Evolutionary conservation across 1,284 basidiomycete genomes (phyloP).

Genomic region (Xerocomus nothofagi): DNA sequence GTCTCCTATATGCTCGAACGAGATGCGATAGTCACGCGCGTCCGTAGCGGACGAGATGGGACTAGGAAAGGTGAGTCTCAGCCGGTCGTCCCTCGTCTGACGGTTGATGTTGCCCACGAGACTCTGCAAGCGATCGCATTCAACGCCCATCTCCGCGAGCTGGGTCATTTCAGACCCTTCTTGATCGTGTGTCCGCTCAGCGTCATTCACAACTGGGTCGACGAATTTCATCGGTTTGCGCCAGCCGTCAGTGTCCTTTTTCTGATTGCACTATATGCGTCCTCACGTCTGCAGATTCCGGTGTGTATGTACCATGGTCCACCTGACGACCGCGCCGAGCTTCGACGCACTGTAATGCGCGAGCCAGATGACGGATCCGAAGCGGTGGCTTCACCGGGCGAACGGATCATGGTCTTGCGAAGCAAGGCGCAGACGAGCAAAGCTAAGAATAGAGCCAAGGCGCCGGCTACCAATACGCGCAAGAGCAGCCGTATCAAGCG

Average conservation of each 20-base stretch:
- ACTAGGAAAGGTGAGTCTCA: constrained; percentile 67
- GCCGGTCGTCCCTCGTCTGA: neutral
- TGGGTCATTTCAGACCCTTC: constrained; percentile 76
- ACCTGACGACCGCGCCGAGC: constrained; percentile 71
- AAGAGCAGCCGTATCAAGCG: constrained; percentile 19
- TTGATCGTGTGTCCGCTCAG: constrained; percentile 91
- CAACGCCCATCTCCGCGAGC: constrained; percentile 82
- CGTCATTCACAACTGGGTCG: constrained; percentile 89
- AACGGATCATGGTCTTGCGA: constrained; percentile 22
- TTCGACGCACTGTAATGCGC: constrained; percentile 63
- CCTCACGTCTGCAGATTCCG: constrained; percentile 61
- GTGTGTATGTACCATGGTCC: constrained; percentile 90
- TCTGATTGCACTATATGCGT: neutral
- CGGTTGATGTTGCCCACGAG: constrained; percentile 39
- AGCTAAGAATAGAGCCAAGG: constrained; percentile 11
- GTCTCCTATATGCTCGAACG: constrained; percentile 25
- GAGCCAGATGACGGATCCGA: constrained; percentile 29
- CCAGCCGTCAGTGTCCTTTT: constrained; percentile 53
- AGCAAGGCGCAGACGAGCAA: constrained; percentile 9
- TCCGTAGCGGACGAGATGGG: constrained; percentile 88
- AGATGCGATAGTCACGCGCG: neutral
- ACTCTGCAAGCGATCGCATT: constrained; percentile 94
- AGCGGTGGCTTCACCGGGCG: constrained; percentile 21
- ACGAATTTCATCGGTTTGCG: constrained; percentile 85
- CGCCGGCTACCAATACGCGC: neutral